phyloP scores from a whole-genome alignment of 2,329 filamentous ascomycete genomes.

The Clonostachys byssicola region DNA sequence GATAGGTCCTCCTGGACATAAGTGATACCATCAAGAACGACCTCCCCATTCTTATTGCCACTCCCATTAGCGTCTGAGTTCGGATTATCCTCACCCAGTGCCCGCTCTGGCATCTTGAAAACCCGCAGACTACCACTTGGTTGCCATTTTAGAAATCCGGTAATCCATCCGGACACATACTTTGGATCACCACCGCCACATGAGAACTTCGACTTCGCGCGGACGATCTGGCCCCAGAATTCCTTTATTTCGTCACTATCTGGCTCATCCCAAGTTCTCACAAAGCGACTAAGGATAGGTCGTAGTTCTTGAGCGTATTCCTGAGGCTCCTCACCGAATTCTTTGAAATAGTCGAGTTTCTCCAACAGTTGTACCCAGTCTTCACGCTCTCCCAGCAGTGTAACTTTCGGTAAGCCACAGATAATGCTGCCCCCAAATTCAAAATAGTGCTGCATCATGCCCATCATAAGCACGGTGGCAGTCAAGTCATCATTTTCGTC shows the following conservation, averaged over 20 bases:
- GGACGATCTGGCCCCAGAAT: conserved; percentile 28
- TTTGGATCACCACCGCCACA: no score
- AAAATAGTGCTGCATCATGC: conserved; percentile 44
- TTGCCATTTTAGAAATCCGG: no score
- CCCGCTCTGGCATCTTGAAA: no score
- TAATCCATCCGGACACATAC: no score
- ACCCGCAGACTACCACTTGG: no score
- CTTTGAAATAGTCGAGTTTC: conserved; percentile 26
- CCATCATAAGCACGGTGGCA: conserved; percentile 45
- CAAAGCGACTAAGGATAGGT: conserved; percentile 29
- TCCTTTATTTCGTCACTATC: conserved; percentile 12
- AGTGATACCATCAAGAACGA: no score
- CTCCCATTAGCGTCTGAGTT: no score
- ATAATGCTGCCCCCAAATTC: conserved; percentile 16
- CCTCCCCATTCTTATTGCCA: no score
- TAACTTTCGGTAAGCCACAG: conserved; percentile 49
- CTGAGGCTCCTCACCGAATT: conserved; percentile 27
- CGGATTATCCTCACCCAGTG: no score
- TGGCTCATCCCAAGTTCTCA: conserved; percentile 26
- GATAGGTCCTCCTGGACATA: no score
- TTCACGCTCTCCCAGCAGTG: conserved; percentile 36
- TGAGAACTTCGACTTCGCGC: conserved; percentile 5
- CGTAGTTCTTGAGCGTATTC: conserved; percentile 24
- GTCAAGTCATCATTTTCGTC: conserved; percentile 33
- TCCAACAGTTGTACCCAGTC: conserved; percentile 35